Base-by-base conservation (phyloP, 139 green algal species). In the Astrephomene gubernaculifera region DNA sequence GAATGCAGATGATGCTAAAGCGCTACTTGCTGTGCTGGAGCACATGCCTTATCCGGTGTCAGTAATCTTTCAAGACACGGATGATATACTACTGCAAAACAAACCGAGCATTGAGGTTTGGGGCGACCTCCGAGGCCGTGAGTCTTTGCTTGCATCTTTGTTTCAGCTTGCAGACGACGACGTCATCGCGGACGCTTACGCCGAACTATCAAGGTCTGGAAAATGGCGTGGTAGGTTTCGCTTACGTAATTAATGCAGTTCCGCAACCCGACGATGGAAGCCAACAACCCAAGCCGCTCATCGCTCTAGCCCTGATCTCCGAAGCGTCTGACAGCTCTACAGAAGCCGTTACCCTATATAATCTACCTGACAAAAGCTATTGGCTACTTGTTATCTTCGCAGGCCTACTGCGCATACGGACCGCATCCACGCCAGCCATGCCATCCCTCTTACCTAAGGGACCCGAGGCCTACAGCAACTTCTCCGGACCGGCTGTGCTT, bases 161-260 rank as follows among this genome's bases (percentile, higher is more conserved):
- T 69, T 69, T n/a, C 29, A n/a, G 5, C 61, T 69, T 69, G 21
- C 61, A 21, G 61, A 69, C n/a, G 61, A 69, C n/a, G 61, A 69
- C 14, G 25, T 41, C 61, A 39, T 69, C n/a, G 61, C 29, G 29
- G 61, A 69, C 5, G 61, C 61, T 6, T 39, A 41, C 29, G 4
- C n/a, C 8, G 14, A 69, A n/a, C 61, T 69, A 21, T 41, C 29
- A 3, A 24, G 14, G 29, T 17, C 61, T 21, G 61, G 61, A 6
- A 38, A 8, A 19, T 69, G 61, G 61, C 38, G 29, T 6, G 61
- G 61, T 69, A 24, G 39, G 61, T 6, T 69, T 69, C 5, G 14
- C 6, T 65, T 25, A 57, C 12, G 17, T 57, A 17, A 25, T 57
- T 12, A 57, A 17, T 57, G 49, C 49, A 25, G 49, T 17, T 17